Evolutionary conservation across 202 grass and related monocot genomes (phyloP), one percentile per base, ranked within the genome.

Genomic region (Saccharum hybrid): DNA sequence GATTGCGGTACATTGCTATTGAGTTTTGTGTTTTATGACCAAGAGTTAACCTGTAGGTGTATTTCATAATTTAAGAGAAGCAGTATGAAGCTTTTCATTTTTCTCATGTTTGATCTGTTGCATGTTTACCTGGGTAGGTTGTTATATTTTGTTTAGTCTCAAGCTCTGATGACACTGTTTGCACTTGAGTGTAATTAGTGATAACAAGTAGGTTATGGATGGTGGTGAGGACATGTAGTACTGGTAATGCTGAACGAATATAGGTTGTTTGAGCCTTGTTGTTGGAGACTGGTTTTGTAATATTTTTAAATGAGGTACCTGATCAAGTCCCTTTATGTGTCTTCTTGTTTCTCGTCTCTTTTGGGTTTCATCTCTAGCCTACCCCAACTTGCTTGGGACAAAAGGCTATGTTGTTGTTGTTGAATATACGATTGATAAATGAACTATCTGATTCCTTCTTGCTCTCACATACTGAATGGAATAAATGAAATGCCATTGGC

Each of bases 1-100:
- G 39, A 13, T n/a, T 74, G 10, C 8, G 22, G 38, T 83, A 31
- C 36, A 59, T 37, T 80, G 87, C 70, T 75, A 52, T 3, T 75
- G 31, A 37, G 0, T 3, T 63, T 52, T 67, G 3, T 83, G n/a
- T 60, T 72, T 67, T 41, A 2, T 8, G 0, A 14, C 16, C 64
- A 72, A 73, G 39, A 49, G 15, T n/a, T 41, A 69, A 88, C 7
- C 52, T 26, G 15, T 60, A 16, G 16, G 6, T 84, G 56, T 34
- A 68, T 42, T 4, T 8, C 51, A 9, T 62, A 84, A 21, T 36
- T 74, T 31, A 65, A 43, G 36, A n/a, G 1, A 85, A 72, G 18
- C 33, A 0, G 30, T 40, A 71, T n/a, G 6, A 49, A 52, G 30
- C 14, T 70, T 54, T 46, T 71, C 19, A 37, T 69, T 43, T 68